A percentile compares a stretch with the other conserved stretches of the same genome.
phyloP scores from a whole-genome alignment of 164 flowering plant species.

The Cinnamomum micranthum region DNA sequence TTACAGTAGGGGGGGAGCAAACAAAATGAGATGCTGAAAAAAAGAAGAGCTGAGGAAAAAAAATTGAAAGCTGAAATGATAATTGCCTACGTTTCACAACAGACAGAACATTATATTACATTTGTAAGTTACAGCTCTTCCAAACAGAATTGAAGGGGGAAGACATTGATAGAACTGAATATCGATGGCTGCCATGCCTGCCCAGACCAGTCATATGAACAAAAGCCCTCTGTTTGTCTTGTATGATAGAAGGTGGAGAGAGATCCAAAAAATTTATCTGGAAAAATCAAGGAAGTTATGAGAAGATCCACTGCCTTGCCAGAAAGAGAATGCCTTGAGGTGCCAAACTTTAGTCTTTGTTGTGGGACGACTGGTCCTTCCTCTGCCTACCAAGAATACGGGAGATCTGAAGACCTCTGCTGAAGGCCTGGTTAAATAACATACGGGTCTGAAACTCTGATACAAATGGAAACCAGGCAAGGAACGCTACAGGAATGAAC shows the following conservation, averaged over 20 bases:
- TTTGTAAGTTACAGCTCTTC: too few relatives aligned
- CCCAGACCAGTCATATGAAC: not conserved
- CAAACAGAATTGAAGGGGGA: too few relatives aligned
- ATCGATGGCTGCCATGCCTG: too few relatives aligned
- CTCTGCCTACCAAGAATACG: constrained; percentile 79
- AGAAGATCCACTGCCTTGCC: not conserved
- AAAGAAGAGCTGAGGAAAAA: too few relatives aligned
- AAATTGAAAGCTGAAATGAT: too few relatives aligned
- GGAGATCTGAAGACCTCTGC: constrained; percentile 97
- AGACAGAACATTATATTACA: too few relatives aligned
- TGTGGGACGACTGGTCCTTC: constrained; percentile 30
- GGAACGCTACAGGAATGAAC: constrained; percentile 71
- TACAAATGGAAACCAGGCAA: constrained; percentile 94
- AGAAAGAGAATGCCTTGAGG: not conserved
- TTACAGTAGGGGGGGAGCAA: too few relatives aligned
- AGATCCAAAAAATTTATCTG: not conserved
- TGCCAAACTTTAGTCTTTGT: not conserved
- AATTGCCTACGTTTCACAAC: too few relatives aligned
- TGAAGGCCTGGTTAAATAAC: constrained; percentile 94
- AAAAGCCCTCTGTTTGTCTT: not conserved
- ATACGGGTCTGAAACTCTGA: constrained; percentile 88
- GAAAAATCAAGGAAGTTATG: not conserved
- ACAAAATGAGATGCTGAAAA: too few relatives aligned
- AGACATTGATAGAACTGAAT: too few relatives aligned
- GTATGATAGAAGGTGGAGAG: not conserved